Base-by-base conservation (phyloP, 2,329 filamentous ascomycete species). In the Sarocladium oryzae region DNA sequence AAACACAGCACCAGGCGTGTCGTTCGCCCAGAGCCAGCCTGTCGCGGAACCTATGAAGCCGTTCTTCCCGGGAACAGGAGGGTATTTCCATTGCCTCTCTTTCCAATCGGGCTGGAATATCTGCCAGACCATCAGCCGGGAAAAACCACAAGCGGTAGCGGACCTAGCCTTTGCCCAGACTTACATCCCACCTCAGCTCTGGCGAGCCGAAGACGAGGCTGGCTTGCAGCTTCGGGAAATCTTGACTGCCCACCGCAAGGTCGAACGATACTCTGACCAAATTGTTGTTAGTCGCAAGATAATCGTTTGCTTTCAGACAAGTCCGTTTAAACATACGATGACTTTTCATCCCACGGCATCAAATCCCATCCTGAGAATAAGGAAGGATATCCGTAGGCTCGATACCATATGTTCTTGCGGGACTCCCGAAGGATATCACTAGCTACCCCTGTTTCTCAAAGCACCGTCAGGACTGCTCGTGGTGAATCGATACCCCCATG, bases 401-500 rank as follows among this genome's bases (percentile, higher is more conserved):
- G 24, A 20, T 48, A 48, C 43, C 43, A 48, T 10, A 48, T 18
- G 4, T 33, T 48, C 43, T 48, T 48, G 10, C 28, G 43, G 18
- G 26, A 32, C 18, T 48, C 43, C 10, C 16, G 3, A 8, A 48
- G 43, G 4, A 48, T 36, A 28, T 50, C 26, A 20, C 52, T 51
- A 7, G 54, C 54, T 18, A 60, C 51, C 5, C 65, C 65, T 40
- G 24, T 43, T 10, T 23, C 11, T 26, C 20, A 15, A 13, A 40
- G 7, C 18, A 9, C 18, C 7, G 13, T 40, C 7, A 40, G 36
- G 10, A 7, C 36, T 9, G 36, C 7, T n/a, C 7, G 21, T 21
- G 21, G 16, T 20, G 16, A 18, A 6, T 40, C 21, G 4, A 40
- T 21, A 40, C 13, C n/a, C n/a, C n/a, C n/a, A 4, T 21, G 18